Percentiles rank a stretch among this genome's conserved stretches.
phyloP scores from a whole-genome alignment of 1,284 basidiomycete genomes.

The Ceratobasidium theobromae region DNA sequence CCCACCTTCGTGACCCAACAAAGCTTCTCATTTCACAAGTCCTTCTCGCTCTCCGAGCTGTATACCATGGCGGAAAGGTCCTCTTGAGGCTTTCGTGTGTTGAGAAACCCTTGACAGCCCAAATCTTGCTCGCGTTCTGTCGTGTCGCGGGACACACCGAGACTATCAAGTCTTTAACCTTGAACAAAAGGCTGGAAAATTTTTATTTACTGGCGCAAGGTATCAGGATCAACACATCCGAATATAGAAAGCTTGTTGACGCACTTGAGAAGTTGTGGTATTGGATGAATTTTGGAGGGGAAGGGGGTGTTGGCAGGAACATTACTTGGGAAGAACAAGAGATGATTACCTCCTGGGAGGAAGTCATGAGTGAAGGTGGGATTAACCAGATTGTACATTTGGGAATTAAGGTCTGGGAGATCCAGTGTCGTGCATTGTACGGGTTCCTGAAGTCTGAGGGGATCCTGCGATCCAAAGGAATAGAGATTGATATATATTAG shows the following conservation, averaged over 20 bases:
- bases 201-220: slow-evolving; percentile 42
- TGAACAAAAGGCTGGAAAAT: slow-evolving; percentile 40
- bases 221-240: not conserved
- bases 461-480: too few relatives aligned
- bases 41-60: slow-evolving; percentile 41
- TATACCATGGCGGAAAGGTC: slow-evolving; percentile 41
- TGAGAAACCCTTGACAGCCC: slow-evolving; percentile 41
- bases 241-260: not conserved
- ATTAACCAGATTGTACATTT: not conserved
- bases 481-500: too few relatives aligned
- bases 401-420: slow-evolving; percentile 1
- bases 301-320: not conserved
- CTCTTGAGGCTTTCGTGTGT: slow-evolving; percentile 43
- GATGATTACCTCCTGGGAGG: not conserved
- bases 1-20: slow-evolving; percentile 36
- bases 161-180: slow-evolving; percentile 40
- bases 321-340: not conserved
- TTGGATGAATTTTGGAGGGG: not conserved
- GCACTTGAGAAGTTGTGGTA: not conserved
- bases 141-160: not conserved
- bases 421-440: not conserved
- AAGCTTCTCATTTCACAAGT: slow-evolving; percentile 42
- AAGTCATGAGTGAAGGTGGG: not conserved
- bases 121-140: slow-evolving; percentile 42
- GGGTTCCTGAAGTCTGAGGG: slow-evolving; percentile 32